phyloP scores from a whole-genome alignment of 2,329 filamentous ascomycete species.

The Alternaria consortialis region DNA sequence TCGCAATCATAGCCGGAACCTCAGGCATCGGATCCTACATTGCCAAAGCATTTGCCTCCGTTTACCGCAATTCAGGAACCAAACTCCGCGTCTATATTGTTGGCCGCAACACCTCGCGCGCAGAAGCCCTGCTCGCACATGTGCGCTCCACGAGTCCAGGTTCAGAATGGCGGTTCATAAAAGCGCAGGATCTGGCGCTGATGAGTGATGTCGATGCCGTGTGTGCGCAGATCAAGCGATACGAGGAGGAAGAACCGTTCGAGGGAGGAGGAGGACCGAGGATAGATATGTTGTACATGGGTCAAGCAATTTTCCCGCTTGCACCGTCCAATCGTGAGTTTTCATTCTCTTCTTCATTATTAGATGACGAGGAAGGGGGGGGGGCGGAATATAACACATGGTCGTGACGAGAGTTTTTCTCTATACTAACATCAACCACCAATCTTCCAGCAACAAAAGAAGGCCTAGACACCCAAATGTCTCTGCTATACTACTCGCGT shows the following conservation, averaged over 20 bases:
- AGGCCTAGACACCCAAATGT: conserved; percentile 47
- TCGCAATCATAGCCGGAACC: conserved; percentile 33
- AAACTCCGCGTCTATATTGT: conserved; percentile 55
- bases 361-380: too few species aligned
- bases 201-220: conserved; percentile 49
- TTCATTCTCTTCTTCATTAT: neutral
- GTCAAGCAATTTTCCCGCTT: conserved; percentile 37
- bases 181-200: conserved; percentile 42
- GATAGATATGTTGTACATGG: conserved; percentile 48
- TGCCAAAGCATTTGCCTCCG: conserved; percentile 25
- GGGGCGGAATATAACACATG: too few species aligned
- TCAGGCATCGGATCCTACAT: conserved; percentile 40
- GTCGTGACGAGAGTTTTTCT: too few species aligned
- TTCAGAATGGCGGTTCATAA: conserved; percentile 48
- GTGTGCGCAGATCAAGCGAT: conserved; percentile 35
- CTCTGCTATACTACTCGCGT: conserved; percentile 50
- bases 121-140: conserved; percentile 39
- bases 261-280: conserved; percentile 29
- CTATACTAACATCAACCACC: neutral
- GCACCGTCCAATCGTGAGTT: conserved; percentile 58
- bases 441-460: conserved; percentile 45
- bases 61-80: conserved; percentile 25
- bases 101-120: conserved; percentile 50
- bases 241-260: conserved; percentile 35
- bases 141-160: conserved; percentile 38